Evolutionary conservation across 352 stramenopile species (phyloP), one percentile per base, ranked within the genome.

Genomic region (Phytophthora colocasiae): DNA sequence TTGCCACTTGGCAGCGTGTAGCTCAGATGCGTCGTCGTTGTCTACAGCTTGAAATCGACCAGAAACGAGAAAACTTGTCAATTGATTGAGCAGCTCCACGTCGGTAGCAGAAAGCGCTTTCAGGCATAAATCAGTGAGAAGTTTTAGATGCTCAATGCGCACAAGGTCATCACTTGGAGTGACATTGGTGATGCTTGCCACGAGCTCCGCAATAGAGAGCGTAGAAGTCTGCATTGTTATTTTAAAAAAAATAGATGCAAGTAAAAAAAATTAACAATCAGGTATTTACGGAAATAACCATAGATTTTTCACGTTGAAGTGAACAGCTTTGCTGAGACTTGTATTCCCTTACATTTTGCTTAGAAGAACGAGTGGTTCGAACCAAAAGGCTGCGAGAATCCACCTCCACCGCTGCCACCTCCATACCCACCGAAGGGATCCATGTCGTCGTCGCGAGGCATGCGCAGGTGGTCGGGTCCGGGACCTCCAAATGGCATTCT

Each of bases 381-480:
- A 5, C 82, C 80, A n/a, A n/a, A 54, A 90, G 84, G 85, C 17
- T 73, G n/a, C n/a, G 78, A 69, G 14, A 81, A 81, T 0, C 71
- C 70, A 1, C 80, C 71, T 4, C 80, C 67, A 46, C 77, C 57
- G 44, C 67, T 58, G 24, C 55, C 59, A 11, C 41, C 41, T n/a
- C 58, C 58, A 43, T 36, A 73, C 1, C 69, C 63, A 12, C 58
- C 73, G 38, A 90, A 91, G 1, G 75, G 70, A 39, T 83, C 81
- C 69, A 88, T 72, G 19, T 83, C 71, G 19, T 89, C 78, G 45
- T 93, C 85, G 24, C 69, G 66, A 26, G 87, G 87, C 82, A 95
- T 94, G 9, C 83, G 85, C 57, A 95, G 45, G 54, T 95, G 87
- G 38, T 95, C 87, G 15, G 87, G 87, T 15, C 87, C 90, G 17